Evolutionary conservation across 1,284 basidiomycete genomes (phyloP).

Genomic region (Naganishia liquefaciens): DNA sequence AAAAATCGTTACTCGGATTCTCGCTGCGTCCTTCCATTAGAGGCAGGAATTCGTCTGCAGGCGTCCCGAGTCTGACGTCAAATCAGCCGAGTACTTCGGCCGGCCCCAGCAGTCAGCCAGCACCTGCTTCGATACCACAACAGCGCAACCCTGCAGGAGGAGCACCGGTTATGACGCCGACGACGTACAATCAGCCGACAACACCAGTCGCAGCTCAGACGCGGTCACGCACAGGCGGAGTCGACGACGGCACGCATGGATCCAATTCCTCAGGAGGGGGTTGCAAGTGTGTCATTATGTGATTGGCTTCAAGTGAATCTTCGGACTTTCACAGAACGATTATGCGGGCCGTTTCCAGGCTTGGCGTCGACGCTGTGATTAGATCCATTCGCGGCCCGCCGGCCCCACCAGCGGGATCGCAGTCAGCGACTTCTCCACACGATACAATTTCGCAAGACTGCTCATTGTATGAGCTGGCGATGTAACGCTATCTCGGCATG

Average conservation of each 20-base stretch:
- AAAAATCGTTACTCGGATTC: slow-evolving; percentile 28
- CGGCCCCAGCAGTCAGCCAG: background rate
- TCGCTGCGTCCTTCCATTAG: slow-evolving; percentile 25
- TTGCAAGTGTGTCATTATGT: slow-evolving; percentile 31
- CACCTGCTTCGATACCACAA: background rate
- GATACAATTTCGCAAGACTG: background rate
- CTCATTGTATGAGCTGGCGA: background rate
- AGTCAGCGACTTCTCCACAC: background rate
- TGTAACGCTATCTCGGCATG: background rate
- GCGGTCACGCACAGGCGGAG: background rate
- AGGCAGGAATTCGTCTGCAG: slow-evolving; percentile 9
- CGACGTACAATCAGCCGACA: background rate
- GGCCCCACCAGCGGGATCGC: too few species aligned
- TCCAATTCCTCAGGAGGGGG: slow-evolving; percentile 15
- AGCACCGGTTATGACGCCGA: background rate
- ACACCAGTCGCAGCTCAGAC: background rate
- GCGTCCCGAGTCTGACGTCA: background rate
- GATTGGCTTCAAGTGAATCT: too few species aligned
- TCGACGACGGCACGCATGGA: slow-evolving; percentile 18
- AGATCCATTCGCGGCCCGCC: background rate
- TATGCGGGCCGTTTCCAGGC: background rate
- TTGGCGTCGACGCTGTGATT: background rate
- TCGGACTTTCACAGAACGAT: too few species aligned
- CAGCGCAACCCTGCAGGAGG: slow-evolving; percentile 1
- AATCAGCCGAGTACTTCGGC: background rate